Percentiles rank a stretch among this genome's conserved stretches.
Evolutionary conservation across 352 stramenopile species (phyloP).

Genomic region (Hyaloperonospora brassicae): DNA sequence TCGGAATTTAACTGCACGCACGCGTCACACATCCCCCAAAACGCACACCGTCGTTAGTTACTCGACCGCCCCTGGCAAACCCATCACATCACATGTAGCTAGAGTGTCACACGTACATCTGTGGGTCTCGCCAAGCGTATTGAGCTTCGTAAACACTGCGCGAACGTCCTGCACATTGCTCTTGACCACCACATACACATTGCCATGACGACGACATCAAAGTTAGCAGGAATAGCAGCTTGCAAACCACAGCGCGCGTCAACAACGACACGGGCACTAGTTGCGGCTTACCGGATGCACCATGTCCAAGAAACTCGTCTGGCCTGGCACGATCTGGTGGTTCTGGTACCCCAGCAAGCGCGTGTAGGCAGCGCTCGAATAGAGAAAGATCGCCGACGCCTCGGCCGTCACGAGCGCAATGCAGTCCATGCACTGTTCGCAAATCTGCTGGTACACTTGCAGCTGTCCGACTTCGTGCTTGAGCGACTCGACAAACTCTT

Average conservation of each 20-base stretch:
- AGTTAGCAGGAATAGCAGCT: neutral
- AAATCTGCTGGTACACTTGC: slow-evolving; percentile 82
- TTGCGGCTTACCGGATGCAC: slow-evolving; percentile 54
- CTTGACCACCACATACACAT: slow-evolving; percentile 15
- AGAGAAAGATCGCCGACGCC: slow-evolving; percentile 53
- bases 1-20: slow-evolving; percentile 58
- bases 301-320: slow-evolving; percentile 78
- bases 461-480: slow-evolving; percentile 83
- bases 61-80: too few species aligned
- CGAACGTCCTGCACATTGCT: slow-evolving; percentile 58
- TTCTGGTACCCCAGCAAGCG: slow-evolving; percentile 71
- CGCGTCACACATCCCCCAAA: neutral
- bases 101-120: slow-evolving; percentile 40
- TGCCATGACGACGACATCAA: neutral
- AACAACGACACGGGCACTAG: neutral
- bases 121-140: slow-evolving; percentile 51
- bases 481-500: slow-evolving; percentile 91
- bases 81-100: too few species aligned
- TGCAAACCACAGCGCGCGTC: neutral
- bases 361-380: slow-evolving; percentile 55
- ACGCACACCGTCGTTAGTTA: neutral
- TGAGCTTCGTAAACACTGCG: slow-evolving; percentile 56
- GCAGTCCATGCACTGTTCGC: slow-evolving; percentile 71
- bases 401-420: slow-evolving; percentile 69
- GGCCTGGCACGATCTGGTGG: slow-evolving; percentile 62